Base-by-base conservation (phyloP, 306 rosid species). In the Cercis canadensis region DNA sequence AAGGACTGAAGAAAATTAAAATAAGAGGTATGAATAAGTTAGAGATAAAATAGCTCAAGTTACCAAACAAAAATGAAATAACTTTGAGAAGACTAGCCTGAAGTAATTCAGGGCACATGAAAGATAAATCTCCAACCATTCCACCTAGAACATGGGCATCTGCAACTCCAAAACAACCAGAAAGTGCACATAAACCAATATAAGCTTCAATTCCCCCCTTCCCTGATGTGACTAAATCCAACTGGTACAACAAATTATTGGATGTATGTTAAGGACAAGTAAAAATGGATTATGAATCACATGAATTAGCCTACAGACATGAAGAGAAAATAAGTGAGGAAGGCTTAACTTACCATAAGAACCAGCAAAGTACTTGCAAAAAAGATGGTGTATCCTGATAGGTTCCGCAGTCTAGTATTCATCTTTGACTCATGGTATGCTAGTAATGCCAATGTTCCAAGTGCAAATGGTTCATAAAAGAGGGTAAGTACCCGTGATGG, bases 141-240 rank as follows among this genome's bases (percentile, higher is more conserved):
- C 98, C 98, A 62, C 98, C 97, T 75, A 84, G 88, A 7, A 90
- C 93, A 60, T 34, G 84, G 29, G 89, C 98, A 87, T 92, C 93
- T 11, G 97, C 96, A 10, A 92, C 18, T 51, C 98, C 98, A 75
- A 90, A 92, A 57, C 66, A 78, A 73, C 79, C 97, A 39, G 89
- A 74, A 18, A 90, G 80, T 13, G 44, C 17, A 64, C 98, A 92
- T 13, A 92, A 17, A 70, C 85, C 92, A 77, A 84, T 58, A 62
- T 73, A 92, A 57, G 92, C 82, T 65, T 85, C 92, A 45, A 92
- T 24, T 47, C 93, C 98, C 47, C 98, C 98, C 59, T 63, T 75
- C 45, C 97, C 96, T 21, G 88, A 83, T 31, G 97, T 83, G 57
- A 77, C 96, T 62, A 83, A 49, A 75, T 92, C 98, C 78, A 92